Evolutionary conservation across 768 basidiomycete genomes (phyloP).

Genomic region (Xerocomellus dryophilus): DNA sequence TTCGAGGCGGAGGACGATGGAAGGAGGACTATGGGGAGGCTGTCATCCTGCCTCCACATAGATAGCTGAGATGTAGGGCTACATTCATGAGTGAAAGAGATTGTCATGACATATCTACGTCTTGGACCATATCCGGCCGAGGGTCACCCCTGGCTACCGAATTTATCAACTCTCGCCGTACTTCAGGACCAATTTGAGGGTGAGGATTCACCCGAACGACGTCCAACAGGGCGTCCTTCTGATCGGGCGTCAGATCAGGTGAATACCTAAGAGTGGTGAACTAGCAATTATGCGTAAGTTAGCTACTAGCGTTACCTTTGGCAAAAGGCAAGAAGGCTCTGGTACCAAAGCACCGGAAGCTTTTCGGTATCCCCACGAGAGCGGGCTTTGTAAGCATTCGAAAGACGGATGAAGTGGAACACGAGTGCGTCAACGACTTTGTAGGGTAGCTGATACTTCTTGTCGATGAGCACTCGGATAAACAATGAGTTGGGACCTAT

Average conservation of each 20-base stretch:
- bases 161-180: slow-evolving; percentile 85
- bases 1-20: background rate
- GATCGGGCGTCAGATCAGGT: slow-evolving; percentile 91
- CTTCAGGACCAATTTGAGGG: slow-evolving; percentile 83
- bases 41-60: background rate
- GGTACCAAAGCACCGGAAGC: slow-evolving; percentile 98
- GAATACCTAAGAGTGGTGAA: slow-evolving; percentile 63
- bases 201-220: slow-evolving; percentile 86
- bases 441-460: slow-evolving; percentile 96
- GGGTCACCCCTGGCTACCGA: slow-evolving; percentile 85
- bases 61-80: background rate
- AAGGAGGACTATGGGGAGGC: background rate
- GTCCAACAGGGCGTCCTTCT: slow-evolving; percentile 95
- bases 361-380: slow-evolving; percentile 68
- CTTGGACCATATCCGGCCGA: slow-evolving; percentile 58
- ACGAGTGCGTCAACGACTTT: slow-evolving; percentile 97
- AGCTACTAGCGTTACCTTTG: slow-evolving; percentile 64
- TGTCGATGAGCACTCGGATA: slow-evolving; percentile 94
- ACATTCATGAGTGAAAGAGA: background rate
- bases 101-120: slow-evolving; percentile 57
- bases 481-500: slow-evolving; percentile 90
- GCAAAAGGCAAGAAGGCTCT: slow-evolving; percentile 89
- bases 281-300: background rate
- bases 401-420: slow-evolving; percentile 96
- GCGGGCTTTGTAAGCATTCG: slow-evolving; percentile 81